A percentile compares a stretch with the other conserved stretches of the same genome.
phyloP scores from a whole-genome alignment of 345 rosid species.

The Arabidopsis suecica region DNA sequence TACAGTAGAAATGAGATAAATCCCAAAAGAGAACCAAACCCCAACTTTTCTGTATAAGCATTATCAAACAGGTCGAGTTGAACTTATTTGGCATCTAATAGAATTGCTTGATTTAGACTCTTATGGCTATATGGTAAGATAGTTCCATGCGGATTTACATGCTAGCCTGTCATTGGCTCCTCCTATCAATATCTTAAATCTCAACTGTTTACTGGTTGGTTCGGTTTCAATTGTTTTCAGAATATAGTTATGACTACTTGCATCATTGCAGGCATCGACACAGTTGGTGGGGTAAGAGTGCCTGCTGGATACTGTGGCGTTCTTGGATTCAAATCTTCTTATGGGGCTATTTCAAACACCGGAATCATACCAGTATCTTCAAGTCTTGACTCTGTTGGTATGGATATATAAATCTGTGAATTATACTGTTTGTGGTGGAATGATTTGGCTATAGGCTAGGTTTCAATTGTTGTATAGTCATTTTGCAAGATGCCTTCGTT shows the following conservation, averaged over 20 bases:
- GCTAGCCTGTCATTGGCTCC: slow-evolving; percentile 7
- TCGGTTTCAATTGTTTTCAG: neutral
- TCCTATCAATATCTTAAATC: neutral
- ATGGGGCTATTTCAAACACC: slow-evolving; percentile 63
- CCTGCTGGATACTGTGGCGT: slow-evolving; percentile 88
- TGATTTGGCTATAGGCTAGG: slow-evolving; percentile 16
- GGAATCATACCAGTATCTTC: slow-evolving; percentile 74
- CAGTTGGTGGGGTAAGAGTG: slow-evolving; percentile 90
- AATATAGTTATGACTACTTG: slow-evolving; percentile 4
- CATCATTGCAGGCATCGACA: slow-evolving; percentile 73
- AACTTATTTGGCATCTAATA: slow-evolving; percentile 9
- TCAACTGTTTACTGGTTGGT: neutral
- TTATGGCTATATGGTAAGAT: slow-evolving; percentile 5
- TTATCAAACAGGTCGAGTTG: neutral
- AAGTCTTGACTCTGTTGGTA: slow-evolving; percentile 91
- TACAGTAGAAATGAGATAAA: neutral
- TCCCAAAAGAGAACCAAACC: neutral
- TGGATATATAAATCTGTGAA: slow-evolving; percentile 32
- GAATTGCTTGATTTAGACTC: slow-evolving; percentile 1
- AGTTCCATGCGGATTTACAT: neutral
- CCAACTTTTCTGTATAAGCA: slow-evolving; percentile 13
- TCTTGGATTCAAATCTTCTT: slow-evolving; percentile 83
- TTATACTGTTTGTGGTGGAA: slow-evolving; percentile 1
- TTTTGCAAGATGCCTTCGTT: neutral
- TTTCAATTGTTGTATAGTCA: slow-evolving; percentile 6